Base-by-base conservation (phyloP, 352 stramenopile species). In the Phytophthora nicotianae region DNA sequence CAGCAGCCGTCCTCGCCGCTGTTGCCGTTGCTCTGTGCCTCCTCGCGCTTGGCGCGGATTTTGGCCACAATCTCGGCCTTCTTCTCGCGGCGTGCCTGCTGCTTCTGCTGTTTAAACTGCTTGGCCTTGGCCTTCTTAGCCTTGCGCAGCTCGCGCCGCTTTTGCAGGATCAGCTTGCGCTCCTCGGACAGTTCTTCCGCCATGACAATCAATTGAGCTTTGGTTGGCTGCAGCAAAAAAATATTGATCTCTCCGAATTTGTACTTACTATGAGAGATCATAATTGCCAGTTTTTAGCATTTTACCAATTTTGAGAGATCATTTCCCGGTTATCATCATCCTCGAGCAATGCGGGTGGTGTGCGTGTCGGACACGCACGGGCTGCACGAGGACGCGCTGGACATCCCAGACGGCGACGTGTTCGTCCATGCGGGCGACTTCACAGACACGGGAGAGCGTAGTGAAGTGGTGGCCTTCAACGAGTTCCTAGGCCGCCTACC, bases 381-480 rank as follows among this genome's bases (percentile, higher is more conserved):
- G 33, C 73, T 89, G 32, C 84, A 91, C 51, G 72, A 80, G 2
- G 65, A 82, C 27, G 70, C 73, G 35, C 73, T 98, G 77, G 80
- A 63, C 7, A 73, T 91, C n/a, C 81, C 86, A 0, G 63, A 77
- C 42, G 83, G 95, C 58, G 86, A 93, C 56, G 88, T 97, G 48
- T 65, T 97, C 20, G 74, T 98, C 24, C 89, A 96, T 46, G 90
- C 96, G 43, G 83, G 83, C 19, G 91, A 98, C 77, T 91, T 98
- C 43, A 90, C 82, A 27, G 91, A 85, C 69, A 95, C 73, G 19
- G 84, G 84, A 32, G 70, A 75, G 27, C 81, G 79, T 50, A 64
- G 73, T 33, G 80, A 93, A 57, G 77, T 85, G 23, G 38, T 88
- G 37, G 78, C 78, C 4, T 93, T 93, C 65, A 90, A 88, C 68